A percentile compares a stretch with the other conserved stretches of the same genome.
phyloP scores from a whole-genome alignment of 371 early-diverging fungal genomes.

The Chytridium lagenaria region DNA sequence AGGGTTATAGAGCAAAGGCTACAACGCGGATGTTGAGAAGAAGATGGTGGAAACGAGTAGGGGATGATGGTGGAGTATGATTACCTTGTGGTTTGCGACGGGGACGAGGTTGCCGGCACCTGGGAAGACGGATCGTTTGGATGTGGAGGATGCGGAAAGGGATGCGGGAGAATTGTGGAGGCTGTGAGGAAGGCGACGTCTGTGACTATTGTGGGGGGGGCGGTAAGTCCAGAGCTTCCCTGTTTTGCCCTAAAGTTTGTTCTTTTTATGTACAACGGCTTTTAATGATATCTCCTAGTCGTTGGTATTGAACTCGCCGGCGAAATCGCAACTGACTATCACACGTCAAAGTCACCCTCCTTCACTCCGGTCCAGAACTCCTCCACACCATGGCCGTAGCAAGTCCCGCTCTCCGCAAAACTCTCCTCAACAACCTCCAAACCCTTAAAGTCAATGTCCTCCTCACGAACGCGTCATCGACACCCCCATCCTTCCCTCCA shows the following conservation, averaged over 20 bases:
- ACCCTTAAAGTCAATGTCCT: constrained; percentile 69
- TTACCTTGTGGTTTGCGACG: constrained; percentile 72
- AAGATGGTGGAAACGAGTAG: constrained; percentile 28
- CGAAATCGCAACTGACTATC: constrained; percentile 46
- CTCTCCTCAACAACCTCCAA: constrained; percentile 18
- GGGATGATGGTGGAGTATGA: constrained; percentile 66
- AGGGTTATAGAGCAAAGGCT: neutral
- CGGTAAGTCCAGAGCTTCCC: constrained; percentile 26
- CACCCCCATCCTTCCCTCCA: constrained; percentile 44
- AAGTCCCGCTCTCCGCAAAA: neutral
- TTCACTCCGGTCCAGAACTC: constrained; percentile 26
- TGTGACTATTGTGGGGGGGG: constrained; percentile 64
- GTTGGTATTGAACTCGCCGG: constrained; percentile 57
- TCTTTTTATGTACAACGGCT: no score
- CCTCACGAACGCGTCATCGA: constrained; percentile 61
- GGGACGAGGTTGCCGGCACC: constrained; percentile 55
- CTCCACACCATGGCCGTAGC: constrained; percentile 11
- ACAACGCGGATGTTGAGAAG: constrained; percentile 41
- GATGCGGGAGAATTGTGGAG: neutral
- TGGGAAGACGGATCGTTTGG: constrained; percentile 6
- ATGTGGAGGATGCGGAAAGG: constrained; percentile 2
- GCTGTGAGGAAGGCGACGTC: constrained; percentile 56
- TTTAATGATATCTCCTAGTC: no score
- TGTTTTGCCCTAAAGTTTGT: neutral
- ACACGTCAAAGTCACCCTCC: constrained; percentile 28